Base-by-base conservation (phyloP, 805 yeast species). In the Kodamaea restingae region DNA sequence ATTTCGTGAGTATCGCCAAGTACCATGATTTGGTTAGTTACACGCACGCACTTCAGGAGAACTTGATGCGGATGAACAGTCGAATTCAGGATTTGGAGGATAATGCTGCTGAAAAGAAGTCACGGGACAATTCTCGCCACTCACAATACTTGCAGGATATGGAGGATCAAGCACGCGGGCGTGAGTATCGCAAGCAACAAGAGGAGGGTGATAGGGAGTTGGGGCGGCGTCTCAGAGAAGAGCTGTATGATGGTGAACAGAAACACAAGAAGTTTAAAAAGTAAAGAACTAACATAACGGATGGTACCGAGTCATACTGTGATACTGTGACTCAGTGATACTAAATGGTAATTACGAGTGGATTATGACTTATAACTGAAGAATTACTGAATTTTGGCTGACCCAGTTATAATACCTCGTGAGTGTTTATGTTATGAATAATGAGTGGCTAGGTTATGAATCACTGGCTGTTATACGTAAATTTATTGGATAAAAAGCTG, bases 21-120 rank as follows among this genome's bases (percentile, higher is more conserved):
- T 65, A 65, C 46, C 64, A 61, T 28, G 66, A 64, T 32, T 50
- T 65, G 32, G 60, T 61, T n/a, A 44, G 49, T 4, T 63, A 63
- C 41, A 60, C 69, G 3, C 59, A 56, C 15, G 40, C 51, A 1
- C 46, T 65, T n/a, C 66, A 64, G 40, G 56, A 54, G 8, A 55
- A 46, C 29, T 42, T 64, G 36, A 42, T 32, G 28, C 47, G 43
- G 24, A 54, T 65, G 50, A 61, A 57, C 39, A 40, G 52, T 12
- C 36, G 68, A 22, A 39, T 64, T 18, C 46, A 51, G 32, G 35
- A 42, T 10, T 41, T 63, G 18, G 69, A 61, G 43, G 60, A 52
- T 21, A 57, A 52, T 17, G 46, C 48, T 30, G 52, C 42, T n/a
- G 48, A 17, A 45, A 24, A 31, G 17, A n/a, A 28, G 39, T 38